phyloP scores from a whole-genome alignment of 108 stramenopile species.

The Asterionellopsis glacialis region DNA sequence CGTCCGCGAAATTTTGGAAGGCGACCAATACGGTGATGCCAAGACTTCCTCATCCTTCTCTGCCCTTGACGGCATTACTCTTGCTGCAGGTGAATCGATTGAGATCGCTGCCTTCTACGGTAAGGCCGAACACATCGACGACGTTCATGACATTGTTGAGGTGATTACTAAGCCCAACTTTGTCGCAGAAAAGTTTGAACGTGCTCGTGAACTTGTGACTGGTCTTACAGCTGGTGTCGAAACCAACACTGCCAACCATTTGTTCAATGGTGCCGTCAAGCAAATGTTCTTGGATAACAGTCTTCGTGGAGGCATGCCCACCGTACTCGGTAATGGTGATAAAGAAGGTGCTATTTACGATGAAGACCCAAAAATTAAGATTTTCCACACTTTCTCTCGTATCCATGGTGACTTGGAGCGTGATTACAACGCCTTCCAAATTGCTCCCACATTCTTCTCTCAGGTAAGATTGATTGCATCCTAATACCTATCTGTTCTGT shows the following conservation, averaged over 20 bases:
- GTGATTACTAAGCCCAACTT: slow-evolving; percentile 61
- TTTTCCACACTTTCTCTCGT: slow-evolving; percentile 90
- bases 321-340: slow-evolving; percentile 83
- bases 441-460: slow-evolving; percentile 87
- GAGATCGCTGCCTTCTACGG: slow-evolving; percentile 88
- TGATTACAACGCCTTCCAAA: slow-evolving; percentile 94
- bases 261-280: slow-evolving; percentile 89
- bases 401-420: slow-evolving; percentile 98
- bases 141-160: slow-evolving; percentile 64
- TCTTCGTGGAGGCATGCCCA: slow-evolving; percentile 92
- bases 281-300: slow-evolving; percentile 95
- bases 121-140: slow-evolving; percentile 58
- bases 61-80: slow-evolving; percentile 55
- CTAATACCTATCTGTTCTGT: neutral
- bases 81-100: slow-evolving; percentile 70
- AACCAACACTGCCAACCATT: slow-evolving; percentile 78
- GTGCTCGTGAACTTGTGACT: slow-evolving; percentile 73
- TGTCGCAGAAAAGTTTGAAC: slow-evolving; percentile 57
- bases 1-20: slow-evolving; percentile 66
- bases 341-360: slow-evolving; percentile 50
- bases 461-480: slow-evolving; percentile 26
- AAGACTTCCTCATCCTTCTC: slow-evolving; percentile 93
- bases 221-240: slow-evolving; percentile 82
- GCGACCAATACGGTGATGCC: slow-evolving; percentile 82
- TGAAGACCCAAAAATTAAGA: slow-evolving; percentile 78